These are phyloP conservation scores for Teunomyces stri DNA, from an alignment of 805 yeast genomes.

Conservation along the genomic window DNA sequence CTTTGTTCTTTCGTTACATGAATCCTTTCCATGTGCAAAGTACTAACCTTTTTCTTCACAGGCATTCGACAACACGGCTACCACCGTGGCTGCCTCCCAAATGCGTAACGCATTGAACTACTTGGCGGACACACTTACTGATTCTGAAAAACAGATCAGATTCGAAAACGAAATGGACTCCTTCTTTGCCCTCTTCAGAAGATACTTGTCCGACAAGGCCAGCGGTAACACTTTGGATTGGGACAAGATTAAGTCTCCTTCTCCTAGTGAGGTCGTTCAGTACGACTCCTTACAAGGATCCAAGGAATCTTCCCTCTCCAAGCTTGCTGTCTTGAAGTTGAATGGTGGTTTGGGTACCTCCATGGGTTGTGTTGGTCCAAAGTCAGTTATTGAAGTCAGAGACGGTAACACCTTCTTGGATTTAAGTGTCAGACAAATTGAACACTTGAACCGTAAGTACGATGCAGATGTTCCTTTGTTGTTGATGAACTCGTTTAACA, in stretches of 20 bases:
- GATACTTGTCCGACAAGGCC: conserved; percentile 88
- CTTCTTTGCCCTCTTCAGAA: conserved; percentile 88
- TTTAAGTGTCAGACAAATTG: conserved; percentile 94
- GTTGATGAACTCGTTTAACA: conserved; percentile 98
- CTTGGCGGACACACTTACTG: conserved; percentile 77
- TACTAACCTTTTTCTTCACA: conserved; percentile 27
- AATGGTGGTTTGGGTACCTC: conserved; percentile 99
- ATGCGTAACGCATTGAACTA: conserved; percentile 95
- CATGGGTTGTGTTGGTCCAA: conserved; percentile 99
- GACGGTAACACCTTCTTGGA: conserved; percentile 98
- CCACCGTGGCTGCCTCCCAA: conserved; percentile 94
- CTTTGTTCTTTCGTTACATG: background rate
- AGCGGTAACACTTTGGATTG: conserved; percentile 81
- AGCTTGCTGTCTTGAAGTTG: conserved; percentile 91
- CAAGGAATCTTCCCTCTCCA: conserved; percentile 44
- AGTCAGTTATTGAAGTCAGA: conserved; percentile 96
- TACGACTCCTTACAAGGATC: conserved; percentile 49
- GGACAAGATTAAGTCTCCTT: conserved; percentile 94
- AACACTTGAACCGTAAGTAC: conserved; percentile 84
- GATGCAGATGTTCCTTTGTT: conserved; percentile 93
- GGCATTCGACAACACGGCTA: conserved; percentile 93
- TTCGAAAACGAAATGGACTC: conserved; percentile 94
- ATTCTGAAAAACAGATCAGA: conserved; percentile 44
- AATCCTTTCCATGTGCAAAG: background rate
- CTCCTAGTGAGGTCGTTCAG: conserved; percentile 82